These are phyloP conservation scores for Coelastrella sp. DNA, from an alignment of 139 green algal species.

Conservation along the genomic window DNA sequence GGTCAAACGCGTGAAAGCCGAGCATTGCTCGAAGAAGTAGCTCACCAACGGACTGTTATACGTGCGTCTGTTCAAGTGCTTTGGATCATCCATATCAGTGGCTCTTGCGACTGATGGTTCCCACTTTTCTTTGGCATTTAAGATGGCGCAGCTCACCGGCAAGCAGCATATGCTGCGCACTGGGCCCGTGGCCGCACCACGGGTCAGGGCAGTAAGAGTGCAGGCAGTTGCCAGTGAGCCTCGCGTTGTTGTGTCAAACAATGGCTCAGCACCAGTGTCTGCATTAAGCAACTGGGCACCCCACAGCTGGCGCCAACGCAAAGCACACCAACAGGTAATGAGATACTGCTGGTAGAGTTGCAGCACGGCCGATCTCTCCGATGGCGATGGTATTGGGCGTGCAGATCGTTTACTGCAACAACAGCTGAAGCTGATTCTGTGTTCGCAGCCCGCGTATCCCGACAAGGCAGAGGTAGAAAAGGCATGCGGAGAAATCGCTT, in stretches of 20 bases:
- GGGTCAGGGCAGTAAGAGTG: conserved; percentile 6
- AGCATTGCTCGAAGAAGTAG: too few species aligned
- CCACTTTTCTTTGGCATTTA: too few species aligned
- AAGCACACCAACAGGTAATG: conserved; percentile 56
- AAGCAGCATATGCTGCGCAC: neutral
- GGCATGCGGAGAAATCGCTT: conserved; percentile 74
- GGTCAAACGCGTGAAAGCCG: too few species aligned
- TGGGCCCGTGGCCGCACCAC: neutral
- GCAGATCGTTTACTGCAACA: neutral
- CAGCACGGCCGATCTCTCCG: neutral
- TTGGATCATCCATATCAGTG: too few species aligned
- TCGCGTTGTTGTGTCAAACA: conserved; percentile 17
- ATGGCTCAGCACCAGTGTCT: neutral
- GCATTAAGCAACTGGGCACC: conserved; percentile 55
- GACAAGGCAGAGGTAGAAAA: conserved; percentile 70
- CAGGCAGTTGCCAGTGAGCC: conserved; percentile 29
- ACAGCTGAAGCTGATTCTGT: neutral
- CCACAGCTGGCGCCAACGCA: conserved; percentile 64
- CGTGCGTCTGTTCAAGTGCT: too few species aligned
- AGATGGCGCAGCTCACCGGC: neutral
- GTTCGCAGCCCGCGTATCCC: conserved; percentile 77
- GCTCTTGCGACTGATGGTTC: too few species aligned
- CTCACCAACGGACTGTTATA: too few species aligned
- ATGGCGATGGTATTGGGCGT: neutral
- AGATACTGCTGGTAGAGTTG: conserved; percentile 1